Evolutionary conservation across 306 rosid genomes (phyloP).

Genomic region (Prunus mira): DNA sequence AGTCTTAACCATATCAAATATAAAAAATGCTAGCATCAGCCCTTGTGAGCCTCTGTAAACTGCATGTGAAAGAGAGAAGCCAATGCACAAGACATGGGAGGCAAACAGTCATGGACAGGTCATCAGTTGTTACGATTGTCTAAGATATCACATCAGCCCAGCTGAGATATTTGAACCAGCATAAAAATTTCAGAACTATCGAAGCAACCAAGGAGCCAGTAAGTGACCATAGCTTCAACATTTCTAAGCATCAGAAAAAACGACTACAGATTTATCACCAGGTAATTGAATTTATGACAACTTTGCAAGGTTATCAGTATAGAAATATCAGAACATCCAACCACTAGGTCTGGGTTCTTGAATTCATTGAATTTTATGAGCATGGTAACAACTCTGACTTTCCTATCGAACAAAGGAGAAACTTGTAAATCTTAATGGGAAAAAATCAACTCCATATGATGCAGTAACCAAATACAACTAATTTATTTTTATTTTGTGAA

Average conservation of each 20-base stretch:
- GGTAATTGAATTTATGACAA: background rate
- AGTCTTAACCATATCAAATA: background rate
- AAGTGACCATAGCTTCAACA: background rate
- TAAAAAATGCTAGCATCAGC: background rate
- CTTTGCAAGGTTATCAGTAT: background rate
- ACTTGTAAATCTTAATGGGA: background rate
- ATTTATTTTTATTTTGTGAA: background rate
- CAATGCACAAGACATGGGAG: background rate
- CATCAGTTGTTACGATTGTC: background rate
- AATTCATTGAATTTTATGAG: background rate
- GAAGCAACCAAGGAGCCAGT: background rate
- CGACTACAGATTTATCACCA: background rate
- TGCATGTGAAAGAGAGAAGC: background rate
- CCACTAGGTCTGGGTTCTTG: background rate
- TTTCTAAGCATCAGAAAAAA: background rate
- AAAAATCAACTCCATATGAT: background rate
- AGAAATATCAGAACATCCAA: background rate
- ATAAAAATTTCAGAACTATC: background rate
- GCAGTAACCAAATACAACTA: slow-evolving; percentile 7
- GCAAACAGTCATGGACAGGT: slow-evolving; percentile 5
- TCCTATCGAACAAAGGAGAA: background rate
- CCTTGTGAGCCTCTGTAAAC: background rate
- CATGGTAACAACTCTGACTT: background rate
- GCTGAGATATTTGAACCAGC: background rate
- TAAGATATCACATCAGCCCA: background rate